Base-by-base conservation (phyloP, 2,329 filamentous ascomycete genomes). In the Pseudodiploospora longispora region DNA sequence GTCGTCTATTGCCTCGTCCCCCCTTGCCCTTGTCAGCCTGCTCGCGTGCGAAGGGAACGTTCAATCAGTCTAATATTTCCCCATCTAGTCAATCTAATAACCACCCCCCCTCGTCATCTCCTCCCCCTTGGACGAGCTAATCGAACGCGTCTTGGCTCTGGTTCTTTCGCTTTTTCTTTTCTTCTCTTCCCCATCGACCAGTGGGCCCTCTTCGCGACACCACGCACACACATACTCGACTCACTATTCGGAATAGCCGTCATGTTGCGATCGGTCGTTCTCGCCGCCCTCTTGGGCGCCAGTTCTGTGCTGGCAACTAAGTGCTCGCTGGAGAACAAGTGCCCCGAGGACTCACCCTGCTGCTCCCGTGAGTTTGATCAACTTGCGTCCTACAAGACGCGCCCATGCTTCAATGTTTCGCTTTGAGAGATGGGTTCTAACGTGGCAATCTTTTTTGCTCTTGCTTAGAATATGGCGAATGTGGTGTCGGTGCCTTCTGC, bases 401-500 rank as follows among this genome's bases (percentile, higher is more conserved):
- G 19, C 19, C 19, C 19, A 19, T 19, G 19, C 19, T 34, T 38
- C 6, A 33, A 28, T 36, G 46, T 43, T 42, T 29, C 19, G 39
- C 9, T 38, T 29, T 7, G 19, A 19, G 19, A 19, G 31, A 36
- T 29, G 28, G 36, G 42, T n/a, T 46, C 52, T 57, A 42, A 59
- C 47, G 9, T 31, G 19, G 12, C 33, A 19, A 19, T 19, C 19
- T 19, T 19, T 19, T 19, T 19, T 19, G 19, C 19, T 19, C 19
- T 34, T 31, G 36, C 55, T 41, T 58, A 95, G 88, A 93, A 67
- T 97, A 96, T 66, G 87, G 87, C 56, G 75, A 91, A 65, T 97
- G 93, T 59, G 93, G 91, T 69, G 81, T 89, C 44, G 93, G 93
- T 58, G 93, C 90, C 44, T 97, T 86, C 76, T 98, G 93, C 60